Evolutionary conservation across 2,329 filamentous ascomycete genomes (phyloP), one percentile per base, ranked within the genome.

Genomic region (Hypoxylon sp.): DNA sequence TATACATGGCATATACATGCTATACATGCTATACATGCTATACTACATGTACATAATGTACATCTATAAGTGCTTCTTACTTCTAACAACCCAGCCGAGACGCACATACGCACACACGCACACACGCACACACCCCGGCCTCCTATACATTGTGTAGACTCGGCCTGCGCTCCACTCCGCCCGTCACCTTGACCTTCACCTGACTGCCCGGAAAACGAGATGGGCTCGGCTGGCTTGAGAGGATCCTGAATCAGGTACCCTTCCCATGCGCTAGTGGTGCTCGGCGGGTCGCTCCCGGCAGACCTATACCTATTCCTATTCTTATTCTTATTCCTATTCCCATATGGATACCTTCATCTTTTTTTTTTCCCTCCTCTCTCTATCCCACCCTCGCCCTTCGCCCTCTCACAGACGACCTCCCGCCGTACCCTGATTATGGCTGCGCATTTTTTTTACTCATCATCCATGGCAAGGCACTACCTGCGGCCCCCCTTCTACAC

Each of bases 131-230:
- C 23, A 20, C 37, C 5, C n/a, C n/a, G n/a, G n/a, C n/a, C n/a
- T n/a, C n/a, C n/a, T n/a, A n/a, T n/a, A n/a, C 17, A 33, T 6
- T 17, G 3, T 33, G 38, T 49, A 56, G 48, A 57, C 53, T 56
- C 54, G 49, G 52, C 53, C 29, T 26, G 58, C 56, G 52, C 60
- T 64, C 62, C 65, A 64, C 60, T 62, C 63, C 54, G n/a, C n/a
- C 49, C 50, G 33, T 62, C 48, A 48, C 55, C 26, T 43, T n/a
- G n/a, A n/a, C n/a, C n/a, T 45, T 46, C 64, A 53, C 68, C 64
- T 70, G 63, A 70, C 64, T 70, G 69, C 67, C 60, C 60, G 59
- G 60, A 60, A 55, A 70, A 70, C 68, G 68, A 70, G 62, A 21
- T 41, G 37, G 31, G n/a, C 31, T 35, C 31, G n/a, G n/a, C n/a